Evolutionary conservation across 2,329 filamentous ascomycete genomes (phyloP), one percentile per base, ranked within the genome.

Genomic region (Aspergillus thermomutatus): DNA sequence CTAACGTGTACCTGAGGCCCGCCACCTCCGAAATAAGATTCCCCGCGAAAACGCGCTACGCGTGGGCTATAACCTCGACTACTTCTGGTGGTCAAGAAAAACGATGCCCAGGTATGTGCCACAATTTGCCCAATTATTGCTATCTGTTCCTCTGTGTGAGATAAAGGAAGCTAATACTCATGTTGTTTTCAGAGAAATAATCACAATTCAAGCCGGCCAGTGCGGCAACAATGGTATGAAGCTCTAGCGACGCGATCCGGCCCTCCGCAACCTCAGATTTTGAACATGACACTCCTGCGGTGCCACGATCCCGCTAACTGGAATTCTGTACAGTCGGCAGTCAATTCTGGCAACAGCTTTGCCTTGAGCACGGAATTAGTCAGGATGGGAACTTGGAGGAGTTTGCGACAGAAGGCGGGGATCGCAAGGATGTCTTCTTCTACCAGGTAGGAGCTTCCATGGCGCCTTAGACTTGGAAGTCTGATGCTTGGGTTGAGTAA

Each of bases 311-410:
- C 52, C 50, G 53, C 75, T 80, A 63, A 80, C 66, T 37, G 31
- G 19, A 51, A 51, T 17, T 53, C 27, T 28, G 26, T 59, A 41
- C 69, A 96, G 92, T 97, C 75, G 94, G 94, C 58, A 93, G 91
- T 70, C 91, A 97, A 73, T 99, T 99, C 79, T 99, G 94, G 94
- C 93, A 97, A 76, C 94, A 97, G 78, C 85, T 97, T 59, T 99
- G 94, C 76, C 89, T 93, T 74, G 94, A 99, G 78, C 94, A 99
- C 73, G 94, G 95, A 60, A 99, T 99, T 79, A 96, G 89, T 70
- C 91, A 94, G 73, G 92, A 97, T 77, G 94, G 94, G 57, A 97
- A 97, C 74, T 84, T 99, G 57, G 92, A 97, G 73, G 92, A 97
- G 75, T 97, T 97, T 79, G 94, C 94, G 71, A 97, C 92, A 50